Percentiles rank a stretch among this genome's conserved stretches.
These are phyloP conservation scores for Lipomyces yamadae DNA, from an alignment of 805 yeast species.

Conservation along the genomic window DNA sequence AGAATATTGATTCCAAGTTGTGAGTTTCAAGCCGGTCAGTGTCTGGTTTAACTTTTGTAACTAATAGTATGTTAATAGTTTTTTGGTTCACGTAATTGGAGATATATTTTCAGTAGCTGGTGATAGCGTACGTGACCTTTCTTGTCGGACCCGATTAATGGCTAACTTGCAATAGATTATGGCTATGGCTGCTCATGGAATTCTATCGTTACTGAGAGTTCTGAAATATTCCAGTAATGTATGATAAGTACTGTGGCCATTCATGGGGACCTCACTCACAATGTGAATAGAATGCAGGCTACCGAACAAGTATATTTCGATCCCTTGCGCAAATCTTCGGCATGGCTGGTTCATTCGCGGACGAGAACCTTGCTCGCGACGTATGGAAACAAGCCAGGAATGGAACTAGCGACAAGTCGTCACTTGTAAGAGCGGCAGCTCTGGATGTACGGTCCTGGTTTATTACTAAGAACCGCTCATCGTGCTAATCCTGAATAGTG, in stretches of 20 bases:
- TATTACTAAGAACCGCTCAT: not conserved
- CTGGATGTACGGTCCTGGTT: constrained; percentile 39
- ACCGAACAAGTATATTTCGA: constrained; percentile 37
- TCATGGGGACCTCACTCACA: not conserved
- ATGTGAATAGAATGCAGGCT: constrained; percentile 41
- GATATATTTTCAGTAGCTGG: constrained; percentile 42
- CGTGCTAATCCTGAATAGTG: constrained; percentile 3
- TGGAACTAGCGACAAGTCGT: constrained; percentile 41
- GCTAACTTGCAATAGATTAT: constrained; percentile 37
- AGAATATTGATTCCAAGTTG: constrained; percentile 42
- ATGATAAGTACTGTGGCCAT: constrained; percentile 13
- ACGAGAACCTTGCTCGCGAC: constrained; percentile 43
- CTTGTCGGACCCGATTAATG: not conserved
- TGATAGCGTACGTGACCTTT: constrained; percentile 36
- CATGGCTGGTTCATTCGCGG: constrained; percentile 43
- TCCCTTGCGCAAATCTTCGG: constrained; percentile 39
- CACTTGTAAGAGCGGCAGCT: constrained; percentile 43
- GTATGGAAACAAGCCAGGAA: constrained; percentile 44
- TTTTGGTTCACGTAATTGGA: constrained; percentile 41
- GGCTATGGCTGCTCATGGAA: constrained; percentile 45
- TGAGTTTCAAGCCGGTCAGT: constrained; percentile 25
- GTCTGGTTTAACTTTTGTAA: not conserved
- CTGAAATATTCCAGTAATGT: constrained; percentile 39
- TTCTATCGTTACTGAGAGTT: constrained; percentile 40
- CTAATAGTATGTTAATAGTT: constrained; percentile 22